Conservation (phyloP, 495 filamentous ascomycete species). For the Tuber melanosporum region DNA sequence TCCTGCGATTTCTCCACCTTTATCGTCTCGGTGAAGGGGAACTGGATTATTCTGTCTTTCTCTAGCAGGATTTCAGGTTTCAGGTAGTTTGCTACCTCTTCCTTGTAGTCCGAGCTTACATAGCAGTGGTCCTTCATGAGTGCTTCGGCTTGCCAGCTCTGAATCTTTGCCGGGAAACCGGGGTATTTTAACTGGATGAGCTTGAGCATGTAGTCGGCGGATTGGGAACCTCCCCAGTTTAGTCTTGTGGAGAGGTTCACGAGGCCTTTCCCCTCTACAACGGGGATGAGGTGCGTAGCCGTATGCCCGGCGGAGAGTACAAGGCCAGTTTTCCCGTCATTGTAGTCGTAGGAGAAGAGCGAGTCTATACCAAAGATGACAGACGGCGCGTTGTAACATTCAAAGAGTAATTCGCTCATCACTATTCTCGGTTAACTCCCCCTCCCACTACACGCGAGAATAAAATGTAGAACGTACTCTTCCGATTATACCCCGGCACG, state of each 20-base stretch:
- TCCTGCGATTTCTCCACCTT: constrained; percentile 85
- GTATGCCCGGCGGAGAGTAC: constrained; percentile 89
- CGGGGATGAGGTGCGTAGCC: constrained; percentile 91
- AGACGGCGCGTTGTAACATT: constrained; percentile 82
- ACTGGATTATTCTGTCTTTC: constrained; percentile 80
- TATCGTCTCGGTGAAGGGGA: constrained; percentile 85
- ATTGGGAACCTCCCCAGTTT: constrained; percentile 90
- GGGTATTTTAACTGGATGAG: constrained; percentile 91
- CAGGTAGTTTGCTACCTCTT: constrained; percentile 65
- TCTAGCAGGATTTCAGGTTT: constrained; percentile 87
- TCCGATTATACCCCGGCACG: constrained; percentile 76
- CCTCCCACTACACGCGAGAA: not conserved
- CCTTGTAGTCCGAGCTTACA: constrained; percentile 71
- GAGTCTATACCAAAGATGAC: constrained; percentile 92
- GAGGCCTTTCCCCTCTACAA: constrained; percentile 74
- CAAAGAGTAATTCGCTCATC: constrained; percentile 95
- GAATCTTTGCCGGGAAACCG: constrained; percentile 72
- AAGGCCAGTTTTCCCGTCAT: constrained; percentile 77
- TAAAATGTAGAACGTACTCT: constrained; percentile 54
- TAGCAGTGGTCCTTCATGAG: constrained; percentile 87
- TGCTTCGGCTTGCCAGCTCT: constrained; percentile 74
- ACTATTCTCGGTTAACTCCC: constrained; percentile 49
- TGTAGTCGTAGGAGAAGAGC: constrained; percentile 89
- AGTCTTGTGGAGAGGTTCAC: constrained; percentile 76
- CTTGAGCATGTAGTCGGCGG: constrained; percentile 81